Evolutionary conservation across 768 basidiomycete genomes (phyloP), one percentile per base, ranked within the genome.

Genomic region (Astraeus odoratus): DNA sequence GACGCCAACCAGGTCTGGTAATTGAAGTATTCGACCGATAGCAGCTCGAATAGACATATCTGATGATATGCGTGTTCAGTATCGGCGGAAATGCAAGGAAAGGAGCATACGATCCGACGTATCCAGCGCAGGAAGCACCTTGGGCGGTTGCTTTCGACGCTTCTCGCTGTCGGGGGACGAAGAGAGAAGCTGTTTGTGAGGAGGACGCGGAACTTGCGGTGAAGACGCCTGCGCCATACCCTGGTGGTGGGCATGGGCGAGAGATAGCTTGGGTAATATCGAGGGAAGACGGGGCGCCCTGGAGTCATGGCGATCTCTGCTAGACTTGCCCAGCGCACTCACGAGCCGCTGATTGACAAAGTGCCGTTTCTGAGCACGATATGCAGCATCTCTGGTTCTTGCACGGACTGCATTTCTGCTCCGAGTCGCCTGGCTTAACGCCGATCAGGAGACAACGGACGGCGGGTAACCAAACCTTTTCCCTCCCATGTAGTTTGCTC

Each of bases 401-500:
- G 77, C 70, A 57, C 73, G 78, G 16, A 75, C 77, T 1, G 70
- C 68, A 54, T 77, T 85, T 54, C 84, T 86, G 45, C 30, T 8
- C n/a, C n/a, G n/a, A n/a, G n/a, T n/a, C 39, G 44, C 25, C 10
- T 15, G 18, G 33, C 37, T 15, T 40, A 25, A n/a, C 16, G 18
- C 16, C 43, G 43, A 35, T 38, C 18, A 8, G 1, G 19, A n/a
- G 10, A n/a, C 7, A 44, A 20, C 8, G 19, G 12, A 24, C 34
- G 24, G 29, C 19, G 19, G 9, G 8, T n/a, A 33, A 13, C 16
- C 61, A 27, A 39, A 80, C 83, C 80, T 71, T 65, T 76, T 81
- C 10, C 83, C 83, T 19, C 83, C 83, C 81, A 83, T 85, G 50
- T 85, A 86, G 53, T 86, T 86, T 24, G 81, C 83, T 5, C 83